phyloP scores from a whole-genome alignment of 2,329 filamentous ascomycete genomes.

The Aspergillus awamori region DNA sequence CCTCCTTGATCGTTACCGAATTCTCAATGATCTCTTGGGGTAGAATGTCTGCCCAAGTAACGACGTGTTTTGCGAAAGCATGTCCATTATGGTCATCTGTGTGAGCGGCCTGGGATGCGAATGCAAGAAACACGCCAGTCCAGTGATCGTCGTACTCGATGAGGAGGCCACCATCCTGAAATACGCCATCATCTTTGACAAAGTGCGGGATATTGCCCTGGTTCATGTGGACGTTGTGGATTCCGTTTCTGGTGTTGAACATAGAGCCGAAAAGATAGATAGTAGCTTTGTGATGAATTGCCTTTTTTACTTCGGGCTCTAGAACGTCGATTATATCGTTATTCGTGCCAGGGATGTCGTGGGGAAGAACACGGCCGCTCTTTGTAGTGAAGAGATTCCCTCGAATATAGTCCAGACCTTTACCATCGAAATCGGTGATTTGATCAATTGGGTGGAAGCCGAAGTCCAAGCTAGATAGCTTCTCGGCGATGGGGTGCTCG shows the following conservation, averaged over 20 bases:
- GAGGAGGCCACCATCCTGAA: slow-evolving; percentile 21
- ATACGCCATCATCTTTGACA: slow-evolving; percentile 16
- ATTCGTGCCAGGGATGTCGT: slow-evolving; percentile 20
- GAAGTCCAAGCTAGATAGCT: slow-evolving; percentile 5
- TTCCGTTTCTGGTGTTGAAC: slow-evolving; percentile 13
- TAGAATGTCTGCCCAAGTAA: slow-evolving; percentile 18
- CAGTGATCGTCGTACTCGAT: slow-evolving; percentile 17
- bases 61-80: not conserved
- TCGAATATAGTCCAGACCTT: slow-evolving; percentile 20
- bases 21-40: slow-evolving; percentile 9
- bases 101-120: slow-evolving; percentile 21
- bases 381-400: slow-evolving; percentile 15
- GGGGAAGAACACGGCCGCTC: slow-evolving; percentile 22
- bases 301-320: slow-evolving; percentile 15
- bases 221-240: slow-evolving; percentile 25
- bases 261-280: slow-evolving; percentile 19
- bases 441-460: slow-evolving; percentile 18
- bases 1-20: slow-evolving; percentile 17
- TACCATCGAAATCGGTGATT: not conserved
- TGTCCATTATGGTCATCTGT: slow-evolving; percentile 20
- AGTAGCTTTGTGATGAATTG: slow-evolving; percentile 11
- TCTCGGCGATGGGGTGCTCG: slow-evolving; percentile 13
- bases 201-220: slow-evolving; percentile 18
- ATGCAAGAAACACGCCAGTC: slow-evolving; percentile 21
- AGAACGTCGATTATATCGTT: slow-evolving; percentile 39